Conservation (phyloP, 371 early-diverging fungal genomes). For the Furculomyces boomerangus region DNA sequence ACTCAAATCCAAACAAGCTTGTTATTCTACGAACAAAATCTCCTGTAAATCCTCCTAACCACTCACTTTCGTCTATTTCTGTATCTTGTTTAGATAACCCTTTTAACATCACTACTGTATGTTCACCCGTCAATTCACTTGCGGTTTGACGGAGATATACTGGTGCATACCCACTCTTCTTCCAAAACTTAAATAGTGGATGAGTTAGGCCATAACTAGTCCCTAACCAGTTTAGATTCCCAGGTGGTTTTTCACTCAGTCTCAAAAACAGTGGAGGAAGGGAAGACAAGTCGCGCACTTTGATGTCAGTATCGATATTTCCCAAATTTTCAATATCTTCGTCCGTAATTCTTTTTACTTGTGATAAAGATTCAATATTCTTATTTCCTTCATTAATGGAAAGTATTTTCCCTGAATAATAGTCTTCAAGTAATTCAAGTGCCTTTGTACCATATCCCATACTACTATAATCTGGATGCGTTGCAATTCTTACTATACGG, state of each 20-base stretch:
- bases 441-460: constrained; percentile 97
- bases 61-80: constrained; percentile 12
- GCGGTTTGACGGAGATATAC: constrained; percentile 93
- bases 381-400: constrained; percentile 45
- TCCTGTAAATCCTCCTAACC: constrained; percentile 59
- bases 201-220: constrained; percentile 92
- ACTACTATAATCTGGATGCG: constrained; percentile 90
- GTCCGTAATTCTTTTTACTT: constrained; percentile 25
- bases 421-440: constrained; percentile 64
- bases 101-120: constrained; percentile 91
- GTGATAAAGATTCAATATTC: constrained; percentile 14
- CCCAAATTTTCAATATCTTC: constrained; percentile 37
- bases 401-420: constrained; percentile 65
- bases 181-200: constrained; percentile 92
- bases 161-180: constrained; percentile 73
- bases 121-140: constrained; percentile 96
- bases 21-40: constrained; percentile 84
- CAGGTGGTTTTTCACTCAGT: constrained; percentile 57
- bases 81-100: not conserved
- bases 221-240: constrained; percentile 86
- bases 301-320: constrained; percentile 54
- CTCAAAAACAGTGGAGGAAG: constrained; percentile 82
- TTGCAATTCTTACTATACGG: constrained; percentile 98
- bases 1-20: constrained; percentile 69
- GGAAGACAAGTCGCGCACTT: constrained; percentile 63